These are phyloP conservation scores for Nidularia sp. DNA, from an alignment of 768 basidiomycete genomes.

Conservation along the genomic window DNA sequence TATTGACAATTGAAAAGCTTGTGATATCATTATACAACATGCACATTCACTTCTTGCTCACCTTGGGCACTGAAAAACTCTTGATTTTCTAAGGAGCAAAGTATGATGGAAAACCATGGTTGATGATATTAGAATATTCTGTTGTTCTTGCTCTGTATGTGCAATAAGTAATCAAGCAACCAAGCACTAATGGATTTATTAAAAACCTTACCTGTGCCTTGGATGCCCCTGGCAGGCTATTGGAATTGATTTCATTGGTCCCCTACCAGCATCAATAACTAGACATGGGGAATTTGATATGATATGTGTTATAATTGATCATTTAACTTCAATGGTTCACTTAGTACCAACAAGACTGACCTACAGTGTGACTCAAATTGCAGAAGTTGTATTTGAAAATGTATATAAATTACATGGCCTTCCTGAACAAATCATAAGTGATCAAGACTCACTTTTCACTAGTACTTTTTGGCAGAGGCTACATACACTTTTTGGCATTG, in stretches of 20 bases:
- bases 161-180: not conserved
- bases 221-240: too few relatives aligned
- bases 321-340: too few relatives aligned
- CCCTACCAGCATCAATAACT: too few relatives aligned
- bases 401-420: not conserved
- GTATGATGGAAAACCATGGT: slow-evolving; percentile 1
- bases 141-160: not conserved
- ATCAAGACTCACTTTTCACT: slow-evolving; percentile 24
- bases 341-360: too few relatives aligned
- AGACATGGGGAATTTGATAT: too few relatives aligned
- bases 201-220: not conserved
- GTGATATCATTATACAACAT: not conserved
- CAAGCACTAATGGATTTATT: not conserved
- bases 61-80: not conserved
- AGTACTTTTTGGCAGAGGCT: slow-evolving; percentile 20
- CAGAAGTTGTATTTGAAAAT: too few relatives aligned
- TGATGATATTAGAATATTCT: not conserved
- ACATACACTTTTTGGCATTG: slow-evolving; percentile 8
- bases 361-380: too few relatives aligned
- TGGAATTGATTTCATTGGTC: not conserved
- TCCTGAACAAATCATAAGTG: slow-evolving; percentile 6
- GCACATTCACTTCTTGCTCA: not conserved
- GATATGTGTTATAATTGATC: too few relatives aligned
- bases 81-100: not conserved
- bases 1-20: not conserved